Percentiles rank a stretch among this genome's conserved stretches.
Conservation (phyloP, 202 grass and related monocot species). For the Zoysia matrella region DNA sequence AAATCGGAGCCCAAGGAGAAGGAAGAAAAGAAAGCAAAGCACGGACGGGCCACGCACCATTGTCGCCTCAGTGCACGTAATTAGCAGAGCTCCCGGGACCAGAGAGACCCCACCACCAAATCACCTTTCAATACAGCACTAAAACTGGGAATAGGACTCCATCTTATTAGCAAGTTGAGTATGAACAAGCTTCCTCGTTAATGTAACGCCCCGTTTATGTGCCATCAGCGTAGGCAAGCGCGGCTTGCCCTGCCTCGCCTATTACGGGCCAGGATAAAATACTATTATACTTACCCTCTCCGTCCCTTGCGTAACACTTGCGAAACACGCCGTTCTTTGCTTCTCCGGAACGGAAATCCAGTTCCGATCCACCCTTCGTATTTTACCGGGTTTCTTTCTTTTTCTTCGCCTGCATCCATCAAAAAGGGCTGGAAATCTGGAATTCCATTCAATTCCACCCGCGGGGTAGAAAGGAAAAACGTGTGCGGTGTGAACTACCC, state of each 20-base stretch:
- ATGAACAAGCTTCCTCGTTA: not conserved
- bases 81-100: not conserved
- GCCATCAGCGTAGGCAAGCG: not conserved
- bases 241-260: not conserved
- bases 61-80: conserved; percentile 22
- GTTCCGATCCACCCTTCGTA: no score
- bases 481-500: not conserved
- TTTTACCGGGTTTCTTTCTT: not conserved
- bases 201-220: not conserved
- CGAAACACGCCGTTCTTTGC: conserved; percentile 26
- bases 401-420: not conserved
- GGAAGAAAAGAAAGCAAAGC: not conserved
- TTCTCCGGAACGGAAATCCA: conserved; percentile 14
- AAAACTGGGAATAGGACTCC: not conserved
- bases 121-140: no score
- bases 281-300: no score
- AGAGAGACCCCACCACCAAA: no score
- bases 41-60: conserved; percentile 7
- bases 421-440: not conserved
- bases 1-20: not conserved
- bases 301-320: not conserved
- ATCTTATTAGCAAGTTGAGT: not conserved
- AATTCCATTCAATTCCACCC: not conserved
- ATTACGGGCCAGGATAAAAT: not conserved
- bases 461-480: not conserved